A percentile compares a stretch with the other conserved stretches of the same genome.
These are phyloP conservation scores for Kodamaea laetipori DNA, from an alignment of 805 yeast genomes.

Conservation along the genomic window DNA sequence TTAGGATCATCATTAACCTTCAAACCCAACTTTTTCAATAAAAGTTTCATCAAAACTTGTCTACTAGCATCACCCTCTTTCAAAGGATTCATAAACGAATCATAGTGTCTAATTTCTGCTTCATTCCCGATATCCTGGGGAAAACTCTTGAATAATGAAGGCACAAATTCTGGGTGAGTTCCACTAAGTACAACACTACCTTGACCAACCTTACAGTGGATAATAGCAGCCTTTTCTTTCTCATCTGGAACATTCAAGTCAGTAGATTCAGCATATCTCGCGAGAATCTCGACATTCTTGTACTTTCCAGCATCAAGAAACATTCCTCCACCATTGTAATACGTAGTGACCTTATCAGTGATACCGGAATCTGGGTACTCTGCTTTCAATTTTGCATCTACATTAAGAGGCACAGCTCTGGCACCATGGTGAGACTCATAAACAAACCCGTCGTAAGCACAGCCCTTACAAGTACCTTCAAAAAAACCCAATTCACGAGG, in stretches of 20 bases:
- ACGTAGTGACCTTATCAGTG: constrained; percentile 35
- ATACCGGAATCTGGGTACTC: constrained; percentile 28
- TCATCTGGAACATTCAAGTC: constrained; percentile 60
- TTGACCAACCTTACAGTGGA: constrained; percentile 64
- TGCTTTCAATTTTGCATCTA: constrained; percentile 25
- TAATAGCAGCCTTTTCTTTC: constrained; percentile 64
- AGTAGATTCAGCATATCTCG: constrained; percentile 58
- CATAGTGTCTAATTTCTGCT: constrained; percentile 13
- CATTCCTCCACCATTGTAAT: constrained; percentile 89
- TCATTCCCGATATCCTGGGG: constrained; percentile 26
- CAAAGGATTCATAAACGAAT: constrained; percentile 25
- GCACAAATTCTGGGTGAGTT: constrained; percentile 85
- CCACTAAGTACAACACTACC: constrained; percentile 83
- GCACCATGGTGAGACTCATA: constrained; percentile 82
- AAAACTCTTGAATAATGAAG: constrained; percentile 46
- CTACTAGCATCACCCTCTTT: constrained; percentile 42
- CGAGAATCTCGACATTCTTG: constrained; percentile 68
- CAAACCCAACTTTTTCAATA: constrained; percentile 64
- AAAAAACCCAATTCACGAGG: constrained; percentile 77
- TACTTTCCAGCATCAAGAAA: constrained; percentile 73
- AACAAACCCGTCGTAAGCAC: constrained; percentile 76
- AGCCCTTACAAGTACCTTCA: constrained; percentile 83
- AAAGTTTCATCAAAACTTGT: constrained; percentile 54
- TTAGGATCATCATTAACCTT: constrained; percentile 57
- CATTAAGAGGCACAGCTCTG: constrained; percentile 51